Base-by-base conservation (phyloP, 1,284 basidiomycete genomes). In the Amylostereum chailletii region DNA sequence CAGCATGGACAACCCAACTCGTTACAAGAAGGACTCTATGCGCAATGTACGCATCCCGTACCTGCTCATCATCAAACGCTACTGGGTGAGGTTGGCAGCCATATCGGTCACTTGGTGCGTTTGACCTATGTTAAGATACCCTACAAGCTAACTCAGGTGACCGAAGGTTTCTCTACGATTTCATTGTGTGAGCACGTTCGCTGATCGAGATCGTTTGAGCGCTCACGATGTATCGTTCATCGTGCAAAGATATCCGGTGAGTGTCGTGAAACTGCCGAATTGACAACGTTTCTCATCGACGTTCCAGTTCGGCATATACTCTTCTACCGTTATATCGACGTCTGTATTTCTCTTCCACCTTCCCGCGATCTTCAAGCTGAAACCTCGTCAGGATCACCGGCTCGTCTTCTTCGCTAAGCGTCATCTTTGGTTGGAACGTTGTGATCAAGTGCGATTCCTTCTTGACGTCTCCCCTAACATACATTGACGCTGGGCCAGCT, bases 141-240 rank as follows among this genome's bases (percentile, higher is more conserved):
- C 7, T 26, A 26, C 8, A 7, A 9, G 40, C 11, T 40, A 5
- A 41, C 26, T 63, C 27, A 58, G 58, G 59, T 50, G 32, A 48
- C 57, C 36, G 44, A 48, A 81, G 81, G 83, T 94, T 92, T 67
- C 70, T 93, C 48, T 94, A 93, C 62, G 87, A 91, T 61, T 84
- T 90, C 60, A 86, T 90, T 65, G 71, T 71, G 74, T 86, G 68
- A 55, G 77, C 51, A 40, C 8, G 30, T 52, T 27, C 1, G 8
- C 55, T 42, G 19, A 30, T 27, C 36, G 8, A 8, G n/a, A 37
- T 37, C n/a, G n/a, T 37, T 7, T 37, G 7, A n/a, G 8, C n/a
- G 36, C 7, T 37, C 7, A n/a, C 8, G n/a, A 37, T 7, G 8
- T 37, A n/a, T 37, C 36, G 36, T 37, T 26, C 42, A 30, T 30